These are phyloP conservation scores for Rhipidocladum racemiflorum DNA, from an alignment of 176 grass and related monocot genomes.

Conservation along the genomic window DNA sequence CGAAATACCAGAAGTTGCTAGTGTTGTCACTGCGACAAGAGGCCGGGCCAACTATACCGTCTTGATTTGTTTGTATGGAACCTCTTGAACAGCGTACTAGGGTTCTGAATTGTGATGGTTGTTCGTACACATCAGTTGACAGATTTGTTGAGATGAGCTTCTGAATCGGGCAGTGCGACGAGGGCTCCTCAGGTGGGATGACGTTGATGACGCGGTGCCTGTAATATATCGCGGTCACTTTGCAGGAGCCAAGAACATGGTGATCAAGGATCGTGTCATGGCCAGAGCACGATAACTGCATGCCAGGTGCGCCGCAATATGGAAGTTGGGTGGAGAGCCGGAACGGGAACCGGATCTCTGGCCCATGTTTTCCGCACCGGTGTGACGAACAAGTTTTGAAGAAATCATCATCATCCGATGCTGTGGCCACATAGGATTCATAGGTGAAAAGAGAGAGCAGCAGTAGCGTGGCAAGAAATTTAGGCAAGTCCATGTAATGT, in stretches of 20 bases:
- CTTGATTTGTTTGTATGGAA: not conserved
- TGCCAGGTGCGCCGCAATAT: constrained; percentile 28
- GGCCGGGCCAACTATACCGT: constrained; percentile 12
- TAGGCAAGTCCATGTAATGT: not conserved
- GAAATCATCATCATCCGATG: constrained; percentile 27
- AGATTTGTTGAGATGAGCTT: too few relatives aligned
- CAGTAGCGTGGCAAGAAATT: not conserved
- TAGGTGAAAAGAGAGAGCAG: constrained; percentile 7
- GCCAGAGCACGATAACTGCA: constrained; percentile 50
- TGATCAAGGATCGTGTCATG: too few relatives aligned
- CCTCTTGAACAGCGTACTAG: constrained; percentile 39
- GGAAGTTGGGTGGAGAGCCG: not conserved
- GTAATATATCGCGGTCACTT: too few relatives aligned
- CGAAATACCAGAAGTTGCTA: constrained; percentile 34
- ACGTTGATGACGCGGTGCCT: too few relatives aligned
- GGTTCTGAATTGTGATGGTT: not conserved
- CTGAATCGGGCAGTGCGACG: too few relatives aligned
- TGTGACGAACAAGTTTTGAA: constrained; percentile 20
- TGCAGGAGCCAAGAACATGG: too few relatives aligned
- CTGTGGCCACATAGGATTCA: not conserved
- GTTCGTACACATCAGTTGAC: constrained; percentile 27
- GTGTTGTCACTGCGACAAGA: constrained; percentile 20
- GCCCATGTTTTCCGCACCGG: constrained; percentile 34
- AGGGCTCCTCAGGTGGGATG: too few relatives aligned
- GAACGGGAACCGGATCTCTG: constrained; percentile 43